Percentiles rank a stretch among this genome's conserved stretches.
These are phyloP conservation scores for Mycena pura DNA, from an alignment of 768 basidiomycete genomes.

Conservation along the genomic window DNA sequence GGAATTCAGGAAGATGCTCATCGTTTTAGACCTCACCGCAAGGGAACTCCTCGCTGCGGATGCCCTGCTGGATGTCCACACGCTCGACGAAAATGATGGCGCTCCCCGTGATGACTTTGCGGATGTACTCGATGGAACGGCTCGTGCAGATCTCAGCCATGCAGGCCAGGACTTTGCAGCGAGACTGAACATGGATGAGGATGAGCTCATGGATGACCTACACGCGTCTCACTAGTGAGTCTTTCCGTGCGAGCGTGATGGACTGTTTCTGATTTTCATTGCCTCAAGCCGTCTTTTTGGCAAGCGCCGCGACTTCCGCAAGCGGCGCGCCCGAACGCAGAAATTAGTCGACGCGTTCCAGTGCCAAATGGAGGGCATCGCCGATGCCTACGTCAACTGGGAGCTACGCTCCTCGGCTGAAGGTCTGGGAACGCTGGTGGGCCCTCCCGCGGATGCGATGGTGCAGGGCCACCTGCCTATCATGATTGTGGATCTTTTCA, in stretches of 20 bases:
- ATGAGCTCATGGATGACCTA: background rate
- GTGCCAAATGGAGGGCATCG: background rate
- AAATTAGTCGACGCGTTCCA: background rate
- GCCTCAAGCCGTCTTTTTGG: background rate
- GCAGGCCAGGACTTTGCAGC: background rate
- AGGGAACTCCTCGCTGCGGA: background rate
- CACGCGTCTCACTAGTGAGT: background rate
- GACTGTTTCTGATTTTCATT: too few species aligned
- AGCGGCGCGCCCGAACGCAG: background rate
- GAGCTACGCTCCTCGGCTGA: background rate
- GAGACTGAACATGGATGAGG: background rate
- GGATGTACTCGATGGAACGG: background rate
- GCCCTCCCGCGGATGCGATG: background rate
- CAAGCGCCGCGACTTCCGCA: background rate
- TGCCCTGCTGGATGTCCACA: background rate
- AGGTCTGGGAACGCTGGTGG: background rate
- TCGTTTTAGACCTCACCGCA: background rate
- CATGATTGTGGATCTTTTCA: constrained; percentile 1
- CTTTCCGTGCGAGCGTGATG: background rate
- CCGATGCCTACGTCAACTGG: background rate
- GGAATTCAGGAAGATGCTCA: background rate
- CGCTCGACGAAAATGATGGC: background rate
- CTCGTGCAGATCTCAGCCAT: constrained; percentile 3
- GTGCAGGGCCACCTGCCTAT: background rate
- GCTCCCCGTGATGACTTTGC: background rate